A percentile compares a stretch with the other conserved stretches of the same genome.
phyloP scores from a whole-genome alignment of 345 rosid species.

The Hirschfeldia incana region DNA sequence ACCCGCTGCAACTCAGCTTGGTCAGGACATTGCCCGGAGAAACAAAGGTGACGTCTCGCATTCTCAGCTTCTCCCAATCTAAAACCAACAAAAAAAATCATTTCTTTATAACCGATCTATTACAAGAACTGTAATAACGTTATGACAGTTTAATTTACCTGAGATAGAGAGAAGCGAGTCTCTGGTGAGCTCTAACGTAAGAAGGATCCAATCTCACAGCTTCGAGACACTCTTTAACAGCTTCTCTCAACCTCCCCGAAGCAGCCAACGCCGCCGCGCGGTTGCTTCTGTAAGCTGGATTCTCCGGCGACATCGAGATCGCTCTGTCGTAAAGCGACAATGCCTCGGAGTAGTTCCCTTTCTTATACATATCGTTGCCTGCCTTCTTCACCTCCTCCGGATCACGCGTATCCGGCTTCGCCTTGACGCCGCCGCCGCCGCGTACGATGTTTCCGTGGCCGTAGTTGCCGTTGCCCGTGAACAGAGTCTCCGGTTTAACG shows the following conservation, averaged over 20 bases:
- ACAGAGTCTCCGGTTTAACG: slow-evolving; percentile 57
- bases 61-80: slow-evolving; percentile 84
- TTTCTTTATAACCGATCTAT: neutral
- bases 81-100: slow-evolving; percentile 24
- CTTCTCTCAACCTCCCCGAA: slow-evolving; percentile 71
- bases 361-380: slow-evolving; percentile 84
- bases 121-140: neutral
- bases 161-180: slow-evolving; percentile 76
- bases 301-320: slow-evolving; percentile 71
- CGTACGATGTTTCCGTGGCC: slow-evolving; percentile 93
- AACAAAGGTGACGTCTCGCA: slow-evolving; percentile 60
- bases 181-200: slow-evolving; percentile 77
- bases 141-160: slow-evolving; percentile 48
- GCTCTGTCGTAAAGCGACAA: slow-evolving; percentile 75
- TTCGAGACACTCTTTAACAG: slow-evolving; percentile 83
- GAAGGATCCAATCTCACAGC: slow-evolving; percentile 74
- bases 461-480: slow-evolving; percentile 57
- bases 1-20: slow-evolving; percentile 67
- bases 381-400: slow-evolving; percentile 78
- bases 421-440: slow-evolving; percentile 33
- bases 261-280: slow-evolving; percentile 86
- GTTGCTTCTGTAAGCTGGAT: slow-evolving; percentile 76
- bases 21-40: slow-evolving; percentile 66
- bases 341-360: slow-evolving; percentile 69
- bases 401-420: slow-evolving; percentile 41